A percentile compares a stretch with the other conserved stretches of the same genome.
Evolutionary conservation across 805 yeast genomes (phyloP).

Genomic region (Spathaspora gorwiae): DNA sequence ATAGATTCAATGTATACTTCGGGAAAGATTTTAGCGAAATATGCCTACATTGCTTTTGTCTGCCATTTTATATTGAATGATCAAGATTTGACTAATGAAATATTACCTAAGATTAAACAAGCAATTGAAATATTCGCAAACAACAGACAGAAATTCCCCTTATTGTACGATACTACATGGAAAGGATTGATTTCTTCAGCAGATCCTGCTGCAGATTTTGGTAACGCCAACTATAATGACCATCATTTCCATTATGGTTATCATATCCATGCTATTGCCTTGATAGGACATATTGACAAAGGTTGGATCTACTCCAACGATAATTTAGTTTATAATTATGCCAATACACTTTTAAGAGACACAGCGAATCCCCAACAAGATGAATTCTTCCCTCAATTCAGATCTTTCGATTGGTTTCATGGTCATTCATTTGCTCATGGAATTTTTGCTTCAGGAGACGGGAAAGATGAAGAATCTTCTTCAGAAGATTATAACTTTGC

Average conservation of each 20-base stretch:
- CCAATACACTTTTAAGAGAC: conserved; percentile 58
- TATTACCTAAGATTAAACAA: conserved; percentile 55
- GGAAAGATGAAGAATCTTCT: conserved; percentile 70
- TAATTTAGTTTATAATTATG: conserved; percentile 42
- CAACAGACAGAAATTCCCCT: conserved; percentile 68
- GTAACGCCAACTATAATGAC: conserved; percentile 67
- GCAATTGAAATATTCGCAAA: conserved; percentile 67
- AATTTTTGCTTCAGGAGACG: conserved; percentile 64
- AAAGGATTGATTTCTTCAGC: conserved; percentile 74
- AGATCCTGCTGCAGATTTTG: conserved; percentile 61
- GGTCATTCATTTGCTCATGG: conserved; percentile 84
- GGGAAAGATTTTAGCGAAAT: conserved; percentile 85
- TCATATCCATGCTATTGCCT: conserved; percentile 67
- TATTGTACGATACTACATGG: conserved; percentile 77
- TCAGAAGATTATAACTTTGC: conserved; percentile 73
- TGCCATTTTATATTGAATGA: conserved; percentile 64
- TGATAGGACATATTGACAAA: conserved; percentile 58
- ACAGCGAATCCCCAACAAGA: conserved; percentile 60
- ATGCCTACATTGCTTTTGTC: conserved; percentile 78
- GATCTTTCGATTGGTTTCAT: conserved; percentile 70
- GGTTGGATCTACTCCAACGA: conserved; percentile 29
- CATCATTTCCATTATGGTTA: conserved; percentile 78
- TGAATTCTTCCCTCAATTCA: conserved; percentile 55
- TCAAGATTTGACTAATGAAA: conserved; percentile 40
- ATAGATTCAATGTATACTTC: conserved; percentile 85